Base-by-base conservation (phyloP, 768 basidiomycete genomes). In the Chalciporus sphaerocephalus region DNA sequence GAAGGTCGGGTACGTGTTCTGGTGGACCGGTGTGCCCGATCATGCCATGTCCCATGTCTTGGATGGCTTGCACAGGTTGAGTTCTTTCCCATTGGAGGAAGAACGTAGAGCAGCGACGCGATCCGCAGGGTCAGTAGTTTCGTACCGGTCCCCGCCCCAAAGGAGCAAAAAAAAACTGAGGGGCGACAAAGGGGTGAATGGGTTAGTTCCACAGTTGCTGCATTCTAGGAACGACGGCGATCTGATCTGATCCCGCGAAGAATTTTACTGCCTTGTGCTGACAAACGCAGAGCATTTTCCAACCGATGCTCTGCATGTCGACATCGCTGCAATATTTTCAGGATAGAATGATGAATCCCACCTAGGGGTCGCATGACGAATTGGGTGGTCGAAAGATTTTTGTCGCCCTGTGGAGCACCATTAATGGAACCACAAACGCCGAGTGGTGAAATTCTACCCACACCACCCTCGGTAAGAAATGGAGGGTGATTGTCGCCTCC, bases 271-370 rank as follows among this genome's bases (percentile, higher is more conserved):
- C n/a, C n/a, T 4, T 30, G 28, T n/a, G 15, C 13, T 15, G 15
- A 32, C 30, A 6, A 32, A 32, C 30, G n/a, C 28, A 28, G 28
- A 12, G 5, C 28, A 13, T 28, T 25, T 30, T 44, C 51, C 47
- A 23, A 36, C 22, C 42, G 28, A 27, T 20, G 32, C 39, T 22
- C 17, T 38, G 42, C 37, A 38, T 18, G 45, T 38, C 43, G 38
- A 36, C 34, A 44, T 46, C 39, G 18, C 16, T 21, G 40, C 39
- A 3, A 32, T 30, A 16, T 15, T 44, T 22, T 21, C 35, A 32
- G 38, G 36, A 53, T 47, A 47, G 45, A 47, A 58, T 47, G 21
- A 34, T 40, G 60, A 56, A 44, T 47, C 43, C 35, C 44, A 24
- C 30, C 46, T 7, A 11, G 42, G 18, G 17, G 48, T 46, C 50